phyloP scores from a whole-genome alignment of 768 basidiomycete species.

The Mycena olivaceomarginata region DNA sequence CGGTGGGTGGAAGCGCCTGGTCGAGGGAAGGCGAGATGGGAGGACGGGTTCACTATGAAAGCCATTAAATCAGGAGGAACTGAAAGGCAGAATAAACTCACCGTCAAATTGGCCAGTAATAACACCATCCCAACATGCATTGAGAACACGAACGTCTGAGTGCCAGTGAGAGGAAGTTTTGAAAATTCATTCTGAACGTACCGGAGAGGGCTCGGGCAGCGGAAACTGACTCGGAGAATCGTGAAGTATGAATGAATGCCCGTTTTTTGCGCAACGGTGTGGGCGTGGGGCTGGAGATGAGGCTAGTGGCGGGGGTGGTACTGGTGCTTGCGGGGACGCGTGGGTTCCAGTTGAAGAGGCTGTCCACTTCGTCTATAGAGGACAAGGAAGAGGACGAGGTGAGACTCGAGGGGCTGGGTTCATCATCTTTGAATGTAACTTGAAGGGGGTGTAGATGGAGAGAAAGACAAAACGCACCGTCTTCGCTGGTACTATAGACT shows the following conservation, averaged over 20 bases:
- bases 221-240: too few species aligned
- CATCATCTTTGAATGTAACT: too few species aligned
- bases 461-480: neutral
- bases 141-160: neutral
- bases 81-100: neutral
- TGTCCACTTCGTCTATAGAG: neutral
- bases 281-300: too few species aligned
- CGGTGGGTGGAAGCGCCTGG: neutral
- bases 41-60: neutral
- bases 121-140: neutral
- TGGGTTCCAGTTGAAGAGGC: neutral
- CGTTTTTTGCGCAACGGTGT: too few species aligned
- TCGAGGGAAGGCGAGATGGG: neutral
- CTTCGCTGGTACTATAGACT: neutral
- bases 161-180: neutral
- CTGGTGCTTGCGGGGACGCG: too few species aligned
- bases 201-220: too few species aligned
- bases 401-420: too few species aligned
- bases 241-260: too few species aligned
- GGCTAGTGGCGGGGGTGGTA: too few species aligned
- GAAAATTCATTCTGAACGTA: neutral
- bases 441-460: too few species aligned
- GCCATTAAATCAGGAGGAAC: neutral
- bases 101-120: neutral
- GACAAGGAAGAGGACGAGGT: too few species aligned